Evolutionary conservation across 2,329 filamentous ascomycete genomes (phyloP).

Genomic region (Venturia oleaginea): DNA sequence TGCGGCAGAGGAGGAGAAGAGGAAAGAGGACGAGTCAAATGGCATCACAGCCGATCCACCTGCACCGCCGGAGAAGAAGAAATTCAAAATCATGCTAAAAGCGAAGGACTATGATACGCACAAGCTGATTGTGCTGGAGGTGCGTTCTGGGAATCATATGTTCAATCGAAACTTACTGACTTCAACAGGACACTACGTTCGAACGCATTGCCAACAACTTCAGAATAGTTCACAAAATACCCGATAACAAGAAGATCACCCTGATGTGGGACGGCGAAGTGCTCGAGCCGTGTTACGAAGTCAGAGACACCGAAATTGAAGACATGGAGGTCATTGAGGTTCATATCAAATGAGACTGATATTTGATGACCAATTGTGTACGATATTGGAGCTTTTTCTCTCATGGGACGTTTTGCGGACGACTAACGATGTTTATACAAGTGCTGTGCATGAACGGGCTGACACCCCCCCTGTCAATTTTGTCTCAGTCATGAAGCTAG

Average conservation of each 20-base stretch:
- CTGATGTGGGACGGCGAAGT: slow-evolving; percentile 31
- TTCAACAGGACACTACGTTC: slow-evolving; percentile 24
- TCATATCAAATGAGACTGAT: not conserved
- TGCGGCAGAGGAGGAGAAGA: slow-evolving; percentile 15
- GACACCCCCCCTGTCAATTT: too few relatives aligned
- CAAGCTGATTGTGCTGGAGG: slow-evolving; percentile 40
- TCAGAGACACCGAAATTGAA: slow-evolving; percentile 27
- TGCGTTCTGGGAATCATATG: slow-evolving; percentile 23
- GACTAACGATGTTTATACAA: not conserved
- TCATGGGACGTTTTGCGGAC: not conserved
- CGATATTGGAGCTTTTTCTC: not conserved
- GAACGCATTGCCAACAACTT: slow-evolving; percentile 24
- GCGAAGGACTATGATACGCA: slow-evolving; percentile 43
- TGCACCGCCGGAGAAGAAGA: slow-evolving; percentile 19
- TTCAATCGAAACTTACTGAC: slow-evolving; percentile 14
- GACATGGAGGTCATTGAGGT: slow-evolving; percentile 18
- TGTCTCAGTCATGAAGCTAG: too few relatives aligned
- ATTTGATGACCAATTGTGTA: not conserved
- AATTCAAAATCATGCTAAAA: slow-evolving; percentile 42
- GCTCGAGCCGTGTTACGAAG: slow-evolving; percentile 24
- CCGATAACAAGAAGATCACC: slow-evolving; percentile 23
- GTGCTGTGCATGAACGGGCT: too few relatives aligned
- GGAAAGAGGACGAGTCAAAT: slow-evolving; percentile 21
- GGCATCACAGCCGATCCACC: slow-evolving; percentile 27
- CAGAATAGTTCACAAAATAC: slow-evolving; percentile 19